phyloP scores from a whole-genome alignment of 2,329 filamentous ascomycete species.

The Talaromyces albobiverticillius region DNA sequence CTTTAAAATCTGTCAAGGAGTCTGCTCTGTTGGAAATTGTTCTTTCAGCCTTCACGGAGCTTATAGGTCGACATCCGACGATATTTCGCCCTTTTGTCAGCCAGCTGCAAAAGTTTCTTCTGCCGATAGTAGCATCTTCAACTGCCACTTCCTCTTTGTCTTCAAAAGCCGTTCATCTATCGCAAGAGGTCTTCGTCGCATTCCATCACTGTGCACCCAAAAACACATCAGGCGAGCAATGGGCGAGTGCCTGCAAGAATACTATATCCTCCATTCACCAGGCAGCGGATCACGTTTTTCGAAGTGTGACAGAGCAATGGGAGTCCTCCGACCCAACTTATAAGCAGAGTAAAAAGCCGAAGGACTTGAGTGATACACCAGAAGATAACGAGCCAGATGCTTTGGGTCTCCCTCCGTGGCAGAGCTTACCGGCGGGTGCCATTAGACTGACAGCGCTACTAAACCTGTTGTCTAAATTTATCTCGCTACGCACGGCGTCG shows the following conservation, averaged over 20 bases:
- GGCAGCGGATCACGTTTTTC: conserved; percentile 73
- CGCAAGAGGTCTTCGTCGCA: conserved; percentile 65
- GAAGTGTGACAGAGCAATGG: conserved; percentile 78
- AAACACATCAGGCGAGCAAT: conserved; percentile 72
- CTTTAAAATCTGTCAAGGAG: conserved; percentile 24
- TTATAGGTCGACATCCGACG: conserved; percentile 78
- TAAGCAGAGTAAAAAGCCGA: conserved; percentile 31
- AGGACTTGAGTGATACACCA: conserved; percentile 33
- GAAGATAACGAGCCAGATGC: conserved; percentile 39
- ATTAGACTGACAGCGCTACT: conserved; percentile 68
- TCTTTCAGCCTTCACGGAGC: conserved; percentile 66
- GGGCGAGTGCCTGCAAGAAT: conserved; percentile 64
- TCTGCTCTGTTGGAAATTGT: conserved; percentile 61
- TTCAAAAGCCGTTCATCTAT: conserved; percentile 52
- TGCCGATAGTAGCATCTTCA: conserved; percentile 63
- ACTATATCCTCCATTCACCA: conserved; percentile 65
- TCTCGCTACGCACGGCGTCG: conserved; percentile 63
- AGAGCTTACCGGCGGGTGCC: conserved; percentile 68
- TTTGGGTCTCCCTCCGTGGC: conserved; percentile 65
- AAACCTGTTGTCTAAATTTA: conserved; percentile 60
- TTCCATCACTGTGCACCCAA: conserved; percentile 80
- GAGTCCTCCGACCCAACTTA: conserved; percentile 58
- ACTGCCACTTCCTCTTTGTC: conserved; percentile 51
- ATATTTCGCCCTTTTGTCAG: conserved; percentile 74
- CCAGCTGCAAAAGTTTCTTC: conserved; percentile 63